Percentiles rank a stretch among this genome's conserved stretches.
phyloP scores from a whole-genome alignment of 495 filamentous ascomycete species.

The Tuber indicum region DNA sequence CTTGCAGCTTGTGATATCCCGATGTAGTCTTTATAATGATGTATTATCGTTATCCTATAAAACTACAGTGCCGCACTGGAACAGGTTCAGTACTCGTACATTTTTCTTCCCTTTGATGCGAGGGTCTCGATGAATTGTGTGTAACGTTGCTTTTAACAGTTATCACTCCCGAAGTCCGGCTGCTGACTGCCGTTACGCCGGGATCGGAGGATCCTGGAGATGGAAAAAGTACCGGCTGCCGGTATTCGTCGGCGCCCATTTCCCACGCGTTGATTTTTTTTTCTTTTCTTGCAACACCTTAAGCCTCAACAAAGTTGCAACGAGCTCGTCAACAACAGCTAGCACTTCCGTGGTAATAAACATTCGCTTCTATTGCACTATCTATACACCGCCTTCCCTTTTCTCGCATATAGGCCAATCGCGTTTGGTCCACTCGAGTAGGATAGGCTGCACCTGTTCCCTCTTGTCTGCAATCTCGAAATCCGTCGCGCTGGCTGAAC shows the following conservation, averaged over 20 bases:
- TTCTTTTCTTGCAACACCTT: neutral
- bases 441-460: neutral
- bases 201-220: neutral
- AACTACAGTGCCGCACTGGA: neutral
- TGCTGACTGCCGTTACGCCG: neutral
- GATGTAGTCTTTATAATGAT: neutral
- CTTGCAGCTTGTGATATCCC: neutral
- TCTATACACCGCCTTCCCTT: neutral
- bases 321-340: neutral
- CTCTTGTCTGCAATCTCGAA: neutral
- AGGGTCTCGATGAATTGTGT: neutral
- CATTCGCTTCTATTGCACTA: neutral
- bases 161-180: neutral
- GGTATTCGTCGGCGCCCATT: neutral
- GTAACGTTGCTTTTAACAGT: neutral
- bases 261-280: neutral
- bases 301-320: neutral
- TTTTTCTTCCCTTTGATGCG: neutral
- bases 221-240: neutral
- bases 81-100: neutral
- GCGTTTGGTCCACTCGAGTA: neutral
- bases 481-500: conserved; percentile 23
- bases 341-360: neutral
- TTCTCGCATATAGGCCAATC: neutral
- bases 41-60: neutral